phyloP scores from a whole-genome alignment of 495 filamentous ascomycete genomes.

The Baudoinia panamericana region DNA sequence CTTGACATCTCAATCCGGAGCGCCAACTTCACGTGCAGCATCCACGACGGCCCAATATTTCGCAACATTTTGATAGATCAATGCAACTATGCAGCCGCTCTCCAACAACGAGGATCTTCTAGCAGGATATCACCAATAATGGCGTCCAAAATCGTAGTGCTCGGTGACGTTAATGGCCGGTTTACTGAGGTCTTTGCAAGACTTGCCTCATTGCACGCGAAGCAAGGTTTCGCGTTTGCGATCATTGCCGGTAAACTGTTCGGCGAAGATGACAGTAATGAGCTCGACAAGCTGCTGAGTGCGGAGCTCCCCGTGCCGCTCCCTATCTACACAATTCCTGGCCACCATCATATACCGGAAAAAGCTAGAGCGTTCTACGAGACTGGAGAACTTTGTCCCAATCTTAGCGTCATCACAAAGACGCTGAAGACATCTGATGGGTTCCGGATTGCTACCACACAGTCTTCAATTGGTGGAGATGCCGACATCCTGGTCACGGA shows the following conservation, averaged over 20 bases:
- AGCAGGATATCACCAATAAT: conserved; percentile 30
- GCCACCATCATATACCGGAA: conserved; percentile 51
- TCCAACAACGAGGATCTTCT: too few species aligned
- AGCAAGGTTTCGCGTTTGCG: conserved; percentile 75
- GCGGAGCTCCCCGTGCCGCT: conserved; percentile 60
- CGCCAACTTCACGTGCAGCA: too few species aligned
- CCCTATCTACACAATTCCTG: conserved; percentile 77
- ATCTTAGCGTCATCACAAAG: conserved; percentile 72
- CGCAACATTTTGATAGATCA: too few species aligned
- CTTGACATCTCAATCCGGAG: too few species aligned
- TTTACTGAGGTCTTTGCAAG: conserved; percentile 63
- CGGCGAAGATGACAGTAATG: conserved; percentile 38
- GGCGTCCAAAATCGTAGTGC: conserved; percentile 64
- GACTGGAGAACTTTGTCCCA: conserved; percentile 70
- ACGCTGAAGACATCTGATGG: conserved; percentile 82
- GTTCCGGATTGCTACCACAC: conserved; percentile 63
- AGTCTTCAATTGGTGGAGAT: conserved; percentile 67
- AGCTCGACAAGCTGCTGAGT: conserved; percentile 50
- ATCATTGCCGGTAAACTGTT: conserved; percentile 66
- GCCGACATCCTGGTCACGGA: conserved; percentile 78
- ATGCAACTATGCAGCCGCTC: too few species aligned
- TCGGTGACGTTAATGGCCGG: conserved; percentile 66
- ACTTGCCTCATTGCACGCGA: conserved; percentile 59
- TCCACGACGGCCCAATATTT: too few species aligned
- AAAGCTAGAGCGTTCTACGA: conserved; percentile 57